Percentiles rank a stretch among this genome's conserved stretches.
Evolutionary conservation across 2,329 filamentous ascomycete genomes (phyloP).

Genomic region (Trichoderma aggressivum): DNA sequence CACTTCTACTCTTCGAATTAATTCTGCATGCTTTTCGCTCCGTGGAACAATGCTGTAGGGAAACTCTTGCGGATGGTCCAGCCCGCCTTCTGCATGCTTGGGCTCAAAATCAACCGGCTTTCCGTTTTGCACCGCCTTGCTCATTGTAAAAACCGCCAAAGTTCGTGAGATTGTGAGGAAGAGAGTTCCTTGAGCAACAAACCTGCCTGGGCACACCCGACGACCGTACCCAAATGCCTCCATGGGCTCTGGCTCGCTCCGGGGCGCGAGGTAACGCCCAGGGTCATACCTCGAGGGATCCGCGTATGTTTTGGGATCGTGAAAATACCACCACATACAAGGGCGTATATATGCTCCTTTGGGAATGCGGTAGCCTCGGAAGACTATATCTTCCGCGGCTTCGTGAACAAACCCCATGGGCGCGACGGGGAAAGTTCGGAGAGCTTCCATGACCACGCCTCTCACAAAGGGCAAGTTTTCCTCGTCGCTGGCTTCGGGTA

Average conservation of each 20-base stretch:
- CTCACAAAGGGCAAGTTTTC: background rate
- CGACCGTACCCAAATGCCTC: conserved; percentile 4
- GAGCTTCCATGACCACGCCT: background rate
- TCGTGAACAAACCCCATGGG: background rate
- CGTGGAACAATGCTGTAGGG: background rate
- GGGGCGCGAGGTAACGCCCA: conserved; percentile 27
- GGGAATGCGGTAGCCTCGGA: background rate
- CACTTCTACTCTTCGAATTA: background rate
- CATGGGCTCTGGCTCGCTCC: conserved; percentile 22
- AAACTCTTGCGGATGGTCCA: background rate
- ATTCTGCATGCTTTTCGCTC: background rate
- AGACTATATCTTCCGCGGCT: background rate
- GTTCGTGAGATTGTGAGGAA: background rate
- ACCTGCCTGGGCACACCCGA: conserved; percentile 9
- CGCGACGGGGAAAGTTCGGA: background rate
- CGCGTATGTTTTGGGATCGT: conserved; percentile 38
- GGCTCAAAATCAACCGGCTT: background rate
- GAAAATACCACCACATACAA: background rate
- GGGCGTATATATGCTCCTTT: background rate
- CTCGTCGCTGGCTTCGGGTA: background rate
- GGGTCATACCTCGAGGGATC: conserved; percentile 30
- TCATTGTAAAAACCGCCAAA: background rate
- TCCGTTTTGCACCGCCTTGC: background rate
- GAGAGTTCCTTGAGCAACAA: background rate
- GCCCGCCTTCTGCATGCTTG: background rate